phyloP scores from a whole-genome alignment of 108 stramenopile genomes.

The Phaeodactylum tricornutum region DNA sequence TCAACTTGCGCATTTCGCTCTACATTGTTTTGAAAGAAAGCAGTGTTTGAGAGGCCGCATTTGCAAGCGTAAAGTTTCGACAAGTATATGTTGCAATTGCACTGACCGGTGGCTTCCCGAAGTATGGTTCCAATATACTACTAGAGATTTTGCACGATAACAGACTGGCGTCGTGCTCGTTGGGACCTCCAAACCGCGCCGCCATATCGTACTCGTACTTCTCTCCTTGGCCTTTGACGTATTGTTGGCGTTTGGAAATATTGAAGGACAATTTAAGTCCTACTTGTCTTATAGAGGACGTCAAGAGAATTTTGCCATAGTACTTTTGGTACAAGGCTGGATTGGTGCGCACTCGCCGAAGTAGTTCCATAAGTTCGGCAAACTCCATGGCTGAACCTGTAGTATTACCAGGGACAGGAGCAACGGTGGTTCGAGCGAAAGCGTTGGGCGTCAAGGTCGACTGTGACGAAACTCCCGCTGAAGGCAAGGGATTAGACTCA shows the following conservation, averaged over 20 bases:
- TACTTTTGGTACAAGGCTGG: constrained; percentile 33
- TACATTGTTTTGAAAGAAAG: no score
- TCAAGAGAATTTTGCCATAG: constrained; percentile 21
- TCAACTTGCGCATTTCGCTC: constrained; percentile 28
- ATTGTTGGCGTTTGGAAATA: constrained; percentile 8
- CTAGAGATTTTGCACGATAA: constrained; percentile 33
- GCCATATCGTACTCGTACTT: constrained; percentile 8
- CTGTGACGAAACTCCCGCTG: no score
- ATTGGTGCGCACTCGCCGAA: constrained; percentile 15
- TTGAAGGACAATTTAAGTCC: constrained; percentile 9
- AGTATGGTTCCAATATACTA: constrained; percentile 32
- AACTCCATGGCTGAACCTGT: no score
- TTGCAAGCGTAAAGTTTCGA: no score
- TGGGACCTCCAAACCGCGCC: background rate
- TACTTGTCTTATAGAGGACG: constrained; percentile 11
- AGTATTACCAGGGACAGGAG: no score
- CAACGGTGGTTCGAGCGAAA: no score
- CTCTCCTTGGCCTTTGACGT: constrained; percentile 11
- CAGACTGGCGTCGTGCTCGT: constrained; percentile 5
- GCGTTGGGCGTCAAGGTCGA: no score
- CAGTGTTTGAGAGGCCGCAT: no score
- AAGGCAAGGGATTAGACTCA: no score
- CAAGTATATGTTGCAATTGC: no score
- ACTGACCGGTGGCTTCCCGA: constrained; percentile 18
- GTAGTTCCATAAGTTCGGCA: constrained; percentile 24